Evolutionary conservation across 495 filamentous ascomycete genomes (phyloP).

Genomic region (Podospora bellae-mahoneyi): DNA sequence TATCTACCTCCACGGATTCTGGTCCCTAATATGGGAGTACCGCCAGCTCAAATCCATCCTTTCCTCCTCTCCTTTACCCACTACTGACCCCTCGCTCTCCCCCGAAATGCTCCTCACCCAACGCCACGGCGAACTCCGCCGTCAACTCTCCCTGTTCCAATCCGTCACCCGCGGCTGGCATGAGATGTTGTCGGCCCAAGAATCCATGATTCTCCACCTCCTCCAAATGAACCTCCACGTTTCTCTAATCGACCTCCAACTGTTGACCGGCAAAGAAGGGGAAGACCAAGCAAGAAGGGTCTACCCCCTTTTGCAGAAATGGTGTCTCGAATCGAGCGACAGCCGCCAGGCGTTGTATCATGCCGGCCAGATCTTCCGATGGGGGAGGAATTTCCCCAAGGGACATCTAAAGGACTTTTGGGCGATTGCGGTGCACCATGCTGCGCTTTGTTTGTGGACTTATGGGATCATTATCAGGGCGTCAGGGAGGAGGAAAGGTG

Average conservation of each 20-base stretch:
- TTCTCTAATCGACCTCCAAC: constrained; percentile 61
- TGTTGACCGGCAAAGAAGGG: constrained; percentile 61
- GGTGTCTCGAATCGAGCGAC: constrained; percentile 47
- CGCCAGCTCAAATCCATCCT: constrained; percentile 53
- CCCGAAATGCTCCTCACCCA: constrained; percentile 48
- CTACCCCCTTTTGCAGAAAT: constrained; percentile 50
- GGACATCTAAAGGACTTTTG: constrained; percentile 55
- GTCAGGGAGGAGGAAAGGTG: constrained; percentile 8
- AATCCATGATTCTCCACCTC: constrained; percentile 51
- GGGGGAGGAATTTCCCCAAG: constrained; percentile 46
- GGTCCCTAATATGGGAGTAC: constrained; percentile 58
- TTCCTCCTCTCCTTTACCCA: constrained; percentile 11
- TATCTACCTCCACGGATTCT: constrained; percentile 55
- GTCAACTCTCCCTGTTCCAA: constrained; percentile 32
- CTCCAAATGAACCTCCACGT: constrained; percentile 59
- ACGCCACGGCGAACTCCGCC: constrained; percentile 50
- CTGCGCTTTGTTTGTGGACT: constrained; percentile 58
- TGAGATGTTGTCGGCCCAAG: constrained; percentile 34
- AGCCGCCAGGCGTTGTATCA: constrained; percentile 59
- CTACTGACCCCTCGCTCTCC: background rate
- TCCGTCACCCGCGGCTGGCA: constrained; percentile 28
- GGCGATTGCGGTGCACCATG: constrained; percentile 59
- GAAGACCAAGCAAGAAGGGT: constrained; percentile 56
- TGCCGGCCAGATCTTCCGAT: constrained; percentile 58
- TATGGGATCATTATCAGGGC: constrained; percentile 50